These are phyloP conservation scores for Neostapfia colusana DNA, from an alignment of 176 grass and related monocot species.

Conservation along the genomic window DNA sequence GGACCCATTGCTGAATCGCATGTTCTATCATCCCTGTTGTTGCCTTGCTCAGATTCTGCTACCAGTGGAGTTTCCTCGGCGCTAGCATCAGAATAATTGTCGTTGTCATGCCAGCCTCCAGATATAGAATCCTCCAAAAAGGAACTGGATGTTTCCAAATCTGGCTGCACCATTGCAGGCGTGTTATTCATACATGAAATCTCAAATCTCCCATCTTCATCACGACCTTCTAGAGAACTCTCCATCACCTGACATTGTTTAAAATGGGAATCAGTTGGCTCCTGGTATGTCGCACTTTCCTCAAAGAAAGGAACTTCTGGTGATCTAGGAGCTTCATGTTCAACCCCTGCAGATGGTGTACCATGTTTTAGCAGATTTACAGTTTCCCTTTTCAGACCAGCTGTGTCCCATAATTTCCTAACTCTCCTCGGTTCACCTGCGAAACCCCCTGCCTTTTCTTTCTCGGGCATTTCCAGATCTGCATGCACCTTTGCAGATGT, in stretches of 20 bases:
- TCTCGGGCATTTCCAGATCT: slow-evolving; percentile 33
- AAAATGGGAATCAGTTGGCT: slow-evolving; percentile 20
- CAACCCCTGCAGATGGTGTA: slow-evolving; percentile 25
- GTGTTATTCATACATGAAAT: slow-evolving; percentile 16
- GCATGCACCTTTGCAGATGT: slow-evolving; percentile 33
- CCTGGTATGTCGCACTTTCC: slow-evolving; percentile 31
- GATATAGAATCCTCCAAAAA: slow-evolving; percentile 31
- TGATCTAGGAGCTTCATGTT: slow-evolving; percentile 16
- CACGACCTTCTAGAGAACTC: slow-evolving; percentile 20
- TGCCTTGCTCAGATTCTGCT: slow-evolving; percentile 31
- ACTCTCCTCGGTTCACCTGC: slow-evolving; percentile 34
- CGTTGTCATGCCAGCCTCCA: slow-evolving; percentile 36
- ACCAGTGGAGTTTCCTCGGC: slow-evolving; percentile 36
- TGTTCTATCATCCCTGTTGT: slow-evolving; percentile 30
- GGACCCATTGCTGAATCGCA: slow-evolving; percentile 26
- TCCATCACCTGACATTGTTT: slow-evolving; percentile 20
- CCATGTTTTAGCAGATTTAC: slow-evolving; percentile 35
- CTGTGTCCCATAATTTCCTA: slow-evolving; percentile 35
- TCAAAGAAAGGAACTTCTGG: slow-evolving; percentile 25
- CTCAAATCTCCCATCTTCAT: slow-evolving; percentile 14
- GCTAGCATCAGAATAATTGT: slow-evolving; percentile 33
- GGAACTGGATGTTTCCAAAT: slow-evolving; percentile 19
- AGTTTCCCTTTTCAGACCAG: slow-evolving; percentile 29
- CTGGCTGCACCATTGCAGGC: slow-evolving; percentile 30
- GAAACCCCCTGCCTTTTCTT: slow-evolving; percentile 44